Evolutionary conservation across 331 rosid genomes (phyloP).

Genomic region (Malus hybrid): DNA sequence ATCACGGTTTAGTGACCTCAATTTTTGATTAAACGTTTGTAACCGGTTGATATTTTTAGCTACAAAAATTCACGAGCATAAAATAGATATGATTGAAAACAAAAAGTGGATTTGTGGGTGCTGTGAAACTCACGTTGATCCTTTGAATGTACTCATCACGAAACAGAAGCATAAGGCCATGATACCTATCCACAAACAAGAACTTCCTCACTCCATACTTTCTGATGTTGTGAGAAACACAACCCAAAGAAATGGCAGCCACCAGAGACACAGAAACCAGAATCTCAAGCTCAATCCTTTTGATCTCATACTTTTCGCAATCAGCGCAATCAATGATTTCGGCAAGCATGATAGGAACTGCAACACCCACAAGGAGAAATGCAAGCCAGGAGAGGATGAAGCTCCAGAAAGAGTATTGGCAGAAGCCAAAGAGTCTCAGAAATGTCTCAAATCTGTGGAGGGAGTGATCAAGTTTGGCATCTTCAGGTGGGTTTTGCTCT

Average conservation of each 20-base stretch:
- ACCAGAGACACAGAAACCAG: conserved; percentile 14
- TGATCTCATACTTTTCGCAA: conserved; percentile 24
- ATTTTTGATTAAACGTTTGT: too few relatives aligned
- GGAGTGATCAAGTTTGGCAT: conserved; percentile 10
- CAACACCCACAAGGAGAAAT: conserved; percentile 22
- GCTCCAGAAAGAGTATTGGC: conserved; percentile 27
- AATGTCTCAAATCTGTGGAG: conserved; percentile 23
- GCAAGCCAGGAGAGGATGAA: conserved; percentile 32
- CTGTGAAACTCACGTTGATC: conserved; percentile 14
- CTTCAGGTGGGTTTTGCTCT: conserved; percentile 7
- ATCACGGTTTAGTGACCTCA: too few relatives aligned
- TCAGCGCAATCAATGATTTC: not conserved
- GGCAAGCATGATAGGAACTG: not conserved
- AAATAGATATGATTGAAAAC: not conserved
- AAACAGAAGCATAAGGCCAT: conserved; percentile 22
- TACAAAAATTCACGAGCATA: not conserved
- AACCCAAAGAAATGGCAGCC: conserved; percentile 29
- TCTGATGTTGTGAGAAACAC: conserved; percentile 28
- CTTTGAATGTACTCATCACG: conserved; percentile 20
- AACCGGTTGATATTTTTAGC: not conserved
- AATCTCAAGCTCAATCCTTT: conserved; percentile 24
- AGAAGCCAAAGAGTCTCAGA: conserved; percentile 28
- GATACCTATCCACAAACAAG: conserved; percentile 29
- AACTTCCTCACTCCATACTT: conserved; percentile 31
- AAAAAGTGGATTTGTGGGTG: not conserved